Evolutionary conservation across 1,284 basidiomycete species (phyloP), one percentile per base, ranked within the genome.

Genomic region (Ceratobasidium sp.): DNA sequence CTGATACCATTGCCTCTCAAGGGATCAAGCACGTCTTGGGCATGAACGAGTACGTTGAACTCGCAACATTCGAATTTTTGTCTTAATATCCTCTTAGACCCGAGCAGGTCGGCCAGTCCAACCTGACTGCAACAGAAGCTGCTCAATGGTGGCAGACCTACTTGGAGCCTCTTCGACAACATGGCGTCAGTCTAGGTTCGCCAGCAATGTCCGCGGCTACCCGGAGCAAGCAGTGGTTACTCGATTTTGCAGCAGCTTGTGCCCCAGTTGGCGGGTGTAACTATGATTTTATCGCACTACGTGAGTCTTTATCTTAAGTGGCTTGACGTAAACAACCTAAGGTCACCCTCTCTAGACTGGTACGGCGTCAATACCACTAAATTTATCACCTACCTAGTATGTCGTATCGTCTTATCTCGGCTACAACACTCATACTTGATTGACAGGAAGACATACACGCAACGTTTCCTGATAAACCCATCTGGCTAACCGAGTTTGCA

Each of bases 401-500:
- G 57, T 92, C 50, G 82, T 64, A 54, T 42, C 12, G 42, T 9
- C 54, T 26, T 17, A 40, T 23, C 33, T 64, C 33, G 20, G 28
- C 46, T 23, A 20, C 20, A 65, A 23, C n/a, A 33, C 17, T 40
- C 38, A n/a, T 17, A 46, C 9, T 17, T 52, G 46, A 26, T 33
- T 52, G 20, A 23, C 46, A 74, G 71, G 71, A 83, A 15, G 81
- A 86, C 7, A 90, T 89, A 83, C 85, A 93, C 82, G 81, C 83
- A 42, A 85, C 85, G 0, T 94, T 90, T 83, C 71, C 71, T 33
- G 80, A 84, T 28, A 82, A 84, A 74, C 85, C 86, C 15, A 86
- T 95, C 77, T 88, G 87, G 88, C 83, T 93, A 73, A 94, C 93
- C 4, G 94, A 95, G 83, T 90, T 89, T 82, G 92, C 91, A 79